Base-by-base conservation (phyloP, 2,329 filamentous ascomycete species). In the Grosmannia serpens region DNA sequence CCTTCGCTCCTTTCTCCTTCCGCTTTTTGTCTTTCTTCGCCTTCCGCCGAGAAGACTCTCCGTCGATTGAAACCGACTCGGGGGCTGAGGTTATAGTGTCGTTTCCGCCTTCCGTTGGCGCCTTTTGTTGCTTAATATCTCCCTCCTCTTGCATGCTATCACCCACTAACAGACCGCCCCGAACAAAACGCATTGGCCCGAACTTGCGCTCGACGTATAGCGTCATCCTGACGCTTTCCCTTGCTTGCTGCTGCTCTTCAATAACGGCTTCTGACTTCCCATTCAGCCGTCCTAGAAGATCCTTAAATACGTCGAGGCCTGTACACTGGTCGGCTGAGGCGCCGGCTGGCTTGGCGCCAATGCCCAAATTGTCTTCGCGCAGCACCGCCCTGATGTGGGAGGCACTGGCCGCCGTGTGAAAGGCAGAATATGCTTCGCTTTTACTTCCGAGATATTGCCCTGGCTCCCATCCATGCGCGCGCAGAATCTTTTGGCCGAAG, bases 401-500 rank as follows among this genome's bases (percentile, higher is more conserved):
- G 29, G 88, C 82, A 70, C 88, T 95, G 47, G 89, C 91, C 3
- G 84, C 82, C 26, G 87, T 91, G 71, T 91, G 88, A 62, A 88
- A 82, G 53, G 84, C 82, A 33, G 88, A 80, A 66, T 96, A 91
- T 0, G 84, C 73, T 9, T 90, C 85, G 69, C 91, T 79, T 66
- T 86, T 80, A 4, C 86, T 88, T 57, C 94, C 94, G 26, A 99
- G 82, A 57, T 83, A 88, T 64, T 87, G 80, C 41, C 94, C 94
- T 0, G 91, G 90, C 61, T 86, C 81, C 94, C 94, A 99, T 63
- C 94, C 94, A 67, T 96, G 91, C 20, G 87, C 79, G 55, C 86
- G 83, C 68, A 99, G 84, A 65, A 97, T 92, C 68, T 85, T 89
- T 71, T 96, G 91, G 65, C 94, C 94, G 70, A 94, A 97, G 57